Evolutionary conservation across 441 rosid genomes (phyloP).

Genomic region (Eruca vesicaria): DNA sequence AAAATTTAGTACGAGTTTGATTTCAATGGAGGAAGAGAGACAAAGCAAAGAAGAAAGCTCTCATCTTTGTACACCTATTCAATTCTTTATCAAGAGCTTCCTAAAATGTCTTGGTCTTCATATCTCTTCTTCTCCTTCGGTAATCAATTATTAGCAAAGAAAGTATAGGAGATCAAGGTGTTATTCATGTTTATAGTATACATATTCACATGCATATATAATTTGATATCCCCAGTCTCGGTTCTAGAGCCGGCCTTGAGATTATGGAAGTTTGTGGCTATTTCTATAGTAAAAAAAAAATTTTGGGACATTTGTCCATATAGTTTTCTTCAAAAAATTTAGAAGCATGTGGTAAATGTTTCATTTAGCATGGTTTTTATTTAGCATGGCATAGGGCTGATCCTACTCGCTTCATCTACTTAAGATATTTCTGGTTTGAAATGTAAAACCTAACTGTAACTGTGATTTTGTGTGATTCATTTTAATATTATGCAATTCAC

Average conservation of each 20-base stretch:
- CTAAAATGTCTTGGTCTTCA: slow-evolving; percentile 10
- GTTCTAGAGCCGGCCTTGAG: too few species aligned
- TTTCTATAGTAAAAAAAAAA: too few species aligned
- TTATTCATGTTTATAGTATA: neutral
- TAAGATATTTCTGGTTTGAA: neutral
- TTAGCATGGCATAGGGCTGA: too few species aligned
- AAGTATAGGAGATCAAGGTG: neutral
- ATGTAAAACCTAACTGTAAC: neutral
- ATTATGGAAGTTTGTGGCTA: too few species aligned
- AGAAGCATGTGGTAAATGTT: too few species aligned
- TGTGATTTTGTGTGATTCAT: neutral
- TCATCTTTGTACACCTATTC: neutral
- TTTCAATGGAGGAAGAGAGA: slow-evolving; percentile 7
- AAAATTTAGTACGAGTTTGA: neutral
- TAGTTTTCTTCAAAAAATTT: too few species aligned
- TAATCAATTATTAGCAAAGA: neutral
- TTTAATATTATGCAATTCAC: neutral
- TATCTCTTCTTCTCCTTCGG: neutral
- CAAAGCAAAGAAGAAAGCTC: slow-evolving; percentile 6
- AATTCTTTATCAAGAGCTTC: neutral
- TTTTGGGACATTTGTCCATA: too few species aligned
- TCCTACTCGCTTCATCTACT: neutral
- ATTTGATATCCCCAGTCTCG: neutral
- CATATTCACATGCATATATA: neutral
- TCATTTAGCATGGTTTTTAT: too few species aligned